Percentiles rank a stretch among this genome's conserved stretches.
Evolutionary conservation across 345 rosid species (phyloP).

Genomic region (Mercurialis annua): DNA sequence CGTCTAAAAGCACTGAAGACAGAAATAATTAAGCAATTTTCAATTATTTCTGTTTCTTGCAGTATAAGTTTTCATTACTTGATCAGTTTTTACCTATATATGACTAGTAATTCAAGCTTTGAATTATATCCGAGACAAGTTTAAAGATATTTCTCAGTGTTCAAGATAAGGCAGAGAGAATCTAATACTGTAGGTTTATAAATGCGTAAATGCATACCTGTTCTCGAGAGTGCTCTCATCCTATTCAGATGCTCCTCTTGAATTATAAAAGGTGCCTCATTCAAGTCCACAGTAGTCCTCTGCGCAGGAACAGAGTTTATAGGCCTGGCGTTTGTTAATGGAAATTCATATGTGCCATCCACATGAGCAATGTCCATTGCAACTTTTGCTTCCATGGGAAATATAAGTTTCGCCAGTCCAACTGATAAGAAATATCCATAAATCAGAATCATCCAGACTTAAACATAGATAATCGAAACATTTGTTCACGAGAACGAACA

Average conservation of each 20-base stretch:
- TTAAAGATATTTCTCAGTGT: no score
- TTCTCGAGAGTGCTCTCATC: conserved; percentile 57
- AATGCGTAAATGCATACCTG: conserved; percentile 45
- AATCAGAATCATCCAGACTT: background rate
- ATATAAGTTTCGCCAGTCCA: conserved; percentile 72
- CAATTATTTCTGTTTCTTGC: no score
- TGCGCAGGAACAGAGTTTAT: conserved; percentile 29
- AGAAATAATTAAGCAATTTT: no score
- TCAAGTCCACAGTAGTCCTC: conserved; percentile 55
- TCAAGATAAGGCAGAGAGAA: background rate
- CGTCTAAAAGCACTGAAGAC: no score
- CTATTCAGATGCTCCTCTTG: conserved; percentile 68
- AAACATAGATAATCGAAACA: no score
- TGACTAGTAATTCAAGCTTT: no score
- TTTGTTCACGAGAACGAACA: no score
- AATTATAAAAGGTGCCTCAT: conserved; percentile 58
- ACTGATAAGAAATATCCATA: conserved; percentile 38
- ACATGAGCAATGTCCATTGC: conserved; percentile 59
- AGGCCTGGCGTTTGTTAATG: conserved; percentile 37
- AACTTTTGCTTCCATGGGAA: conserved; percentile 79
- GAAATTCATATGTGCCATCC: conserved; percentile 63
- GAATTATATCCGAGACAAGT: no score
- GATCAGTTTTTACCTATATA: no score
- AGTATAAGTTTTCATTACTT: no score
- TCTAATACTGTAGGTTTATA: no score